Base-by-base conservation (phyloP, 176 grass and related monocot species). In the Phragmites australis region DNA sequence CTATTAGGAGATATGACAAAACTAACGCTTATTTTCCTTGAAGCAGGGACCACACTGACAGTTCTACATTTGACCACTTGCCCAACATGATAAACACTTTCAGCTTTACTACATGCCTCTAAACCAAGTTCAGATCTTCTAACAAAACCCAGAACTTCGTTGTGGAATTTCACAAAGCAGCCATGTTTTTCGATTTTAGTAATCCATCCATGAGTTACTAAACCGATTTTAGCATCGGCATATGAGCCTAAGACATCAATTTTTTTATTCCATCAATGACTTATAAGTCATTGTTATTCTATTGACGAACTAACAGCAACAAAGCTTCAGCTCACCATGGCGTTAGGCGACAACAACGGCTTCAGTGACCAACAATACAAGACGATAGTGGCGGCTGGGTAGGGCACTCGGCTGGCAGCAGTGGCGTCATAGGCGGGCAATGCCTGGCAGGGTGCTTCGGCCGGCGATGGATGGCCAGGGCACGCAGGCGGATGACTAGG, bases 11-110 rank as follows among this genome's bases (percentile, higher is more conserved):
- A 94, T 71, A 79, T 89, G 43, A 90, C 19, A 70, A 98, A 98
- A 85, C 92, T 98, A 84, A 83, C 68, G 71, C 62, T 93, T 78
- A 98, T 87, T 91, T 83, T 98, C 80, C 88, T 92, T 68, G 90
- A 90, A 88, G 91, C 17, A 69, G 90, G 64, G 62, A 72, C 73
- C 77, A 85, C 76, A 85, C 78, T 87, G 43, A 85, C 73, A 93
- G 94, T 89, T 91, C 95, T 94, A 85, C 95, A 98, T 90, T 94
- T 98, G 41, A 98, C 83, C 57, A 93, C 95, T 87, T 98, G 95
- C 32, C 95, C 95, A 85, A 94, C 75, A 74, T 98, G 90, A 81
- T 91, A 94, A 56, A 89, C 88, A 90, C 64, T 93, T 71, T 89
- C 92, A 72, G 88, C 90, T 87, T 93, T 90, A 91, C 22, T 68